Percentiles rank a stretch among this genome's conserved stretches.
Evolutionary conservation across 2,329 filamentous ascomycete species (phyloP).

Genomic region (Plenodomus biglobosus): DNA sequence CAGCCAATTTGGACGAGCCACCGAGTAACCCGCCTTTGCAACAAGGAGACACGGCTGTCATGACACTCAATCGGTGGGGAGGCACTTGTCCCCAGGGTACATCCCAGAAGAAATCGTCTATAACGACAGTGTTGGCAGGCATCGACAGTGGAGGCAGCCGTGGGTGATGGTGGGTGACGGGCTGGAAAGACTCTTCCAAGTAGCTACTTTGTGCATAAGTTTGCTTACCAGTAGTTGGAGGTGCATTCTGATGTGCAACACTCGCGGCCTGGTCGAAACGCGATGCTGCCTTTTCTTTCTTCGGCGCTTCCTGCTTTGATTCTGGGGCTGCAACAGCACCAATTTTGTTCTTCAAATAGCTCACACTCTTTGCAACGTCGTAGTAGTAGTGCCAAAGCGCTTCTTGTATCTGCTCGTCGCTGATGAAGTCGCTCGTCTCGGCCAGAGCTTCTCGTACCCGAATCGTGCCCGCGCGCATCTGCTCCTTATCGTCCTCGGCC

Average conservation of each 20-base stretch:
- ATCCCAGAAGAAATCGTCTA: constrained; percentile 72
- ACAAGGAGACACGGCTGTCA: constrained; percentile 62
- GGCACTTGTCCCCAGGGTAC: constrained; percentile 83
- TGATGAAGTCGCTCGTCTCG: constrained; percentile 56
- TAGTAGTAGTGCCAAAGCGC: constrained; percentile 96
- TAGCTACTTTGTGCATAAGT: constrained; percentile 16
- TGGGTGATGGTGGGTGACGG: constrained; percentile 12
- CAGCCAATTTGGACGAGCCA: constrained; percentile 84
- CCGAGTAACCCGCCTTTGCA: constrained; percentile 73
- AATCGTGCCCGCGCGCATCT: constrained; percentile 66
- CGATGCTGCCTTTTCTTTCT: constrained; percentile 45
- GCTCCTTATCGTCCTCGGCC: constrained; percentile 43
- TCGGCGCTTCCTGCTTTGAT: constrained; percentile 31
- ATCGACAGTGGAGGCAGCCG: constrained; percentile 39
- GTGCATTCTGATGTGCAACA: constrained; percentile 42
- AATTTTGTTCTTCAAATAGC: constrained; percentile 69
- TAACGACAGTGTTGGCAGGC: constrained; percentile 23
- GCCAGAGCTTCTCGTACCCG: constrained; percentile 69
- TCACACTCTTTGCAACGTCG: constrained; percentile 81
- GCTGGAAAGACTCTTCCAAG: constrained; percentile 15
- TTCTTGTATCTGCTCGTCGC: constrained; percentile 78
- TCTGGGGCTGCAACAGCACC: constrained; percentile 8
- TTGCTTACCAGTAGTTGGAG: constrained; percentile 52
- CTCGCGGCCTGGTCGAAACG: constrained; percentile 51
- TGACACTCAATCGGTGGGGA: constrained; percentile 60